These are phyloP conservation scores for Rhizopogon vesiculosus DNA, from an alignment of 768 basidiomycete species.

Conservation along the genomic window DNA sequence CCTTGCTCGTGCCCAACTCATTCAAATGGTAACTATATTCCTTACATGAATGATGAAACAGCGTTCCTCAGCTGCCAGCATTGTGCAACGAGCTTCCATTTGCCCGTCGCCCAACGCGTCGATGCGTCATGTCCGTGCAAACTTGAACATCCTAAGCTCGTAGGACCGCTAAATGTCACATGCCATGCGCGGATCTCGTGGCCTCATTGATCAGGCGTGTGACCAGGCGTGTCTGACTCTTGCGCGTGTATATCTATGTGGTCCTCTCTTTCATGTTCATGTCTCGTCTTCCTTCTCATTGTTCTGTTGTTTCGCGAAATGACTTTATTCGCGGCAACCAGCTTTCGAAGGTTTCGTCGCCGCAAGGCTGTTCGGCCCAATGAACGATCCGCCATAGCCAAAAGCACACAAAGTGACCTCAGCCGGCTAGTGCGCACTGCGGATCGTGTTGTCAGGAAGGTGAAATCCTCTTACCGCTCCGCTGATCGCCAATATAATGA, in stretches of 20 bases:
- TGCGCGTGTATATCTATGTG: conserved; percentile 15
- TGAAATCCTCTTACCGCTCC: conserved; percentile 16
- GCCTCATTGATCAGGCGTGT: conserved; percentile 15
- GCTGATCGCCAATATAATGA: conserved; percentile 30
- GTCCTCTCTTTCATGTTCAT: not conserved
- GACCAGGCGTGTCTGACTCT: conserved; percentile 6
- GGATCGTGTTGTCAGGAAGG: conserved; percentile 56
- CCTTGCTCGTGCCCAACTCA: not conserved
- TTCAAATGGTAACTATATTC: not conserved
- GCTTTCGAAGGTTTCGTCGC: conserved; percentile 31
- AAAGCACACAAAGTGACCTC: conserved; percentile 66
- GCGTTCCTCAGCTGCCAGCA: not conserved
- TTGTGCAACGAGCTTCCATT: not conserved
- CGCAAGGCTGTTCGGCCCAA: conserved; percentile 46
- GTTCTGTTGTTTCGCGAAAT: conserved; percentile 2
- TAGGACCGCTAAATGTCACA: not conserved
- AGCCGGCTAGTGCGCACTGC: conserved; percentile 58
- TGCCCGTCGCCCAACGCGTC: not conserved
- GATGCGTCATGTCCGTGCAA: not conserved
- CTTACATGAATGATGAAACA: not conserved
- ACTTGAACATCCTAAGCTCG: not conserved
- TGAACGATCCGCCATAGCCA: conserved; percentile 28
- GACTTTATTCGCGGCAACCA: conserved; percentile 29
- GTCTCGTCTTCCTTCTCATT: conserved; percentile 9
- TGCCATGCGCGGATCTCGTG: not conserved